A percentile compares a stretch with the other conserved stretches of the same genome.
phyloP scores from a whole-genome alignment of 257 asterid species.

The Anisodus acutangulus region DNA sequence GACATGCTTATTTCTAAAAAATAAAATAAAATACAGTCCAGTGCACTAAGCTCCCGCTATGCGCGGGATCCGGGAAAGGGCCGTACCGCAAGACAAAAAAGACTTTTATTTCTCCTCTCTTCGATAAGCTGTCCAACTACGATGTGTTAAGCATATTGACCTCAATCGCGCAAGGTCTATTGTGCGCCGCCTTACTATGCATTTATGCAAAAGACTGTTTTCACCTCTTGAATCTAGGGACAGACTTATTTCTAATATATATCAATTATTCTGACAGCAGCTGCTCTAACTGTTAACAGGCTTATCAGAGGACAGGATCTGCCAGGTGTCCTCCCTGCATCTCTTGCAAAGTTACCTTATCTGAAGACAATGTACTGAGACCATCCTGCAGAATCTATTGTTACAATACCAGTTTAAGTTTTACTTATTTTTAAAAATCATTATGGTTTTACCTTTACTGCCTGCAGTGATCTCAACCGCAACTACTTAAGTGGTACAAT shows the following conservation, averaged over 20 bases:
- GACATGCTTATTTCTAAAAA: too few relatives aligned
- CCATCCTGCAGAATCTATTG: not conserved
- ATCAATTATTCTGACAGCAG: not conserved
- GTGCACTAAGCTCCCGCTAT: too few relatives aligned
- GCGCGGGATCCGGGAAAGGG: too few relatives aligned
- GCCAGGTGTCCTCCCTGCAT: constrained; percentile 61
- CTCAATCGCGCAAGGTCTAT: too few relatives aligned
- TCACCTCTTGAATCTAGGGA: too few relatives aligned
- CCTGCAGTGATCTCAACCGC: constrained; percentile 55
- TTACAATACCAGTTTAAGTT: not conserved
- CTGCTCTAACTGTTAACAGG: constrained; percentile 40
- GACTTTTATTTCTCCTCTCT: too few relatives aligned
- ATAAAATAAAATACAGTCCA: too few relatives aligned
- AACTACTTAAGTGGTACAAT: constrained; percentile 64
- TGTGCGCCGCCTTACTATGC: too few relatives aligned
- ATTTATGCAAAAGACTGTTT: too few relatives aligned
- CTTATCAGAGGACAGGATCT: constrained; percentile 57
- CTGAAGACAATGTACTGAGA: constrained; percentile 50
- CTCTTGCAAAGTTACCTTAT: constrained; percentile 54
- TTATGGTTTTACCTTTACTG: constrained; percentile 11
- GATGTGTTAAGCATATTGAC: too few relatives aligned
- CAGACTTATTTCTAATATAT: not conserved
- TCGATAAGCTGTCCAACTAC: too few relatives aligned
- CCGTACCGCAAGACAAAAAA: too few relatives aligned
- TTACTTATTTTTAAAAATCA: not conserved